Evolutionary conservation across 345 rosid genomes (phyloP), one percentile per base, ranked within the genome.

Genomic region (Sisymbrium altissimum): DNA sequence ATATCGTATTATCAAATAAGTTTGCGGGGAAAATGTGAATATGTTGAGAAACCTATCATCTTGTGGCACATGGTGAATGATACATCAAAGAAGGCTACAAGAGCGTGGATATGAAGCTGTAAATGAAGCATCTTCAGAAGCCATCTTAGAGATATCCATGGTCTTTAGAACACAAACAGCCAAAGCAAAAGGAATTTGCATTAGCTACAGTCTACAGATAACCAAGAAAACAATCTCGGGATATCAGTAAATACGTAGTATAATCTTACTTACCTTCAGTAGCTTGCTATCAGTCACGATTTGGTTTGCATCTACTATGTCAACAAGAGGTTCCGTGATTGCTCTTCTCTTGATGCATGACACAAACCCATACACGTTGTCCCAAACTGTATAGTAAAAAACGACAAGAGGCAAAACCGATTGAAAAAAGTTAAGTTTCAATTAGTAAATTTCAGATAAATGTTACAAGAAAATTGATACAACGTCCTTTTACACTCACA

Each of bases 131-230:
- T 94, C 98, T 70, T 90, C 99, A 9, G 95, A 72, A 60, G 78
- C 75, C 97, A 94, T 94, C 78, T 89, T 91, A 6, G 97, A 91
- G 80, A 94, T 94, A 81, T 94, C 97, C 98, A 94, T 94, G 0
- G 89, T 88, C 97, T 94, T 87, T 33, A 70, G 18, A n/a, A 35
- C 48, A 48, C 23, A 19, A 68, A 45, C 66, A 13, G 6, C 4
- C 10, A 60, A 43, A 32, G 58, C 45, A 40, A 67, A 45, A 18
- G 45, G 12, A 59, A 39, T 3, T 18, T 62, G 61, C 39, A 61
- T 75, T 36, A 73, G 78, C 21, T 44, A 9, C n/a, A n/a, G n/a
- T n/a, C n/a, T n/a, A n/a, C n/a, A n/a, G 21, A 3, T 23, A 64
- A 43, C 4, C 13, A 53, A 5, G 17, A 69, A 23, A 50, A 44